phyloP scores from a whole-genome alignment of 768 basidiomycete species.

The Mycena sanguinolenta region DNA sequence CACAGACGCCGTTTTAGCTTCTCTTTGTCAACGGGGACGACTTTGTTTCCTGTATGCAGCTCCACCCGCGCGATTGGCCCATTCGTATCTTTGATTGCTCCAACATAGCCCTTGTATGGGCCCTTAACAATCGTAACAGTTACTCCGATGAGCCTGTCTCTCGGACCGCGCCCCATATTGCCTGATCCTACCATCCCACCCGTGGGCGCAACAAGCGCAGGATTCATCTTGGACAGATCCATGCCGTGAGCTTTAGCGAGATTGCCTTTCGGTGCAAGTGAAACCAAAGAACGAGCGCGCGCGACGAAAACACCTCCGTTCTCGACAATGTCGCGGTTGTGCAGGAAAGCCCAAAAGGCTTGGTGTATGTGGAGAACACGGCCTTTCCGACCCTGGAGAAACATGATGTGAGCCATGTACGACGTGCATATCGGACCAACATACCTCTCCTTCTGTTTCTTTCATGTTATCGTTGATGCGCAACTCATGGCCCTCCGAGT shows the following conservation, averaged over 20 bases:
- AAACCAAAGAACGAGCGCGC: slow-evolving; percentile 83
- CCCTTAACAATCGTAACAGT: slow-evolving; percentile 88
- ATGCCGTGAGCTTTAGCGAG: slow-evolving; percentile 70
- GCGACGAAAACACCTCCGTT: slow-evolving; percentile 97
- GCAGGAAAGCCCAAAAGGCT: slow-evolving; percentile 93
- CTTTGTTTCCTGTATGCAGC: slow-evolving; percentile 88
- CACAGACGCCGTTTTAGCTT: slow-evolving; percentile 82
- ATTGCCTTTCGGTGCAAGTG: slow-evolving; percentile 88
- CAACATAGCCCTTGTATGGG: slow-evolving; percentile 90
- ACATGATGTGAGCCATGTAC: not conserved
- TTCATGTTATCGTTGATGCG: slow-evolving; percentile 92
- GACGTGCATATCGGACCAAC: not conserved
- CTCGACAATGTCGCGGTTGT: slow-evolving; percentile 91
- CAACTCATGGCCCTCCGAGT: slow-evolving; percentile 90
- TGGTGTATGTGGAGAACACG: slow-evolving; percentile 94
- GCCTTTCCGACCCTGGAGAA: slow-evolving; percentile 81
- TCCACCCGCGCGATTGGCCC: slow-evolving; percentile 91
- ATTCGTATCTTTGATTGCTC: slow-evolving; percentile 95
- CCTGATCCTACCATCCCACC: slow-evolving; percentile 89
- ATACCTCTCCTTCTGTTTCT: slow-evolving; percentile 89
- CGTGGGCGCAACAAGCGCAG: slow-evolving; percentile 71
- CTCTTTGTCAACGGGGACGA: slow-evolving; percentile 87
- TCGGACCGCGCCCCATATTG: slow-evolving; percentile 81
- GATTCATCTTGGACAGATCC: slow-evolving; percentile 95
- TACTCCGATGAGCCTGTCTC: slow-evolving; percentile 86